Base-by-base conservation (phyloP, 2,329 filamentous ascomycete species). In the Cyphellophora attinorum region DNA sequence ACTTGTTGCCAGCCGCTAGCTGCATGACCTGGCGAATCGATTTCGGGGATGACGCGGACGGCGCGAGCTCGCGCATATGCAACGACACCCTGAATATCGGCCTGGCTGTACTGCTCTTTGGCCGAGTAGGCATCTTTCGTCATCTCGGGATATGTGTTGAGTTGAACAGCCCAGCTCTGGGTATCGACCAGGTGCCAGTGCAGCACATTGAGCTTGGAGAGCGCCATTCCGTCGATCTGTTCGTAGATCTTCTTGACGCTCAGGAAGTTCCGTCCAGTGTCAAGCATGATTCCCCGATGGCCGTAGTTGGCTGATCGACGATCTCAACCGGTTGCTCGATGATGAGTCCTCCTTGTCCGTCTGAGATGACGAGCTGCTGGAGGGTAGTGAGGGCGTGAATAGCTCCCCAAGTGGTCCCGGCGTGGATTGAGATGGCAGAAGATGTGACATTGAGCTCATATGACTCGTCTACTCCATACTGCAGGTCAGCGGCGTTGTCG, bases 21-120 rank as follows among this genome's bases (percentile, higher is more conserved):
- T 5, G 70, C 65, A 49, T 77, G 73, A 30, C 72, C 69, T 5
- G 73, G 73, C 70, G 76, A 76, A 50, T 77, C 73, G 27, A 76
- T 65, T 46, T 77, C 73, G n/a, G 73, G 69, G 19, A 76, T 60
- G 36, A 77, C 60, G 35, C 74, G 69, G n/a, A 77, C 61, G 37
- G 67, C 73, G 12, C 72, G 72, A 19, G 65, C 64, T 23, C 65
- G 58, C 11, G 66, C 70, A 42, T 72, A 73, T 10, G 51, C 48
- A 33, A 74, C 60, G 32, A 74, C 52, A 3, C 54, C 53, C 12
- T 52, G 57, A 29, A 74, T 51, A 37, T 62, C 57, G 1, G 48
- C 44, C 2, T 64, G 58, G 3, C 61, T 60, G 49, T 65, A 73
- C 31, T 57, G 51, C 44, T 72, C 65, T 4, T 60, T 58, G 6